Evolutionary conservation across 805 yeast species (phyloP).

Genomic region (Candida silvatica): DNA sequence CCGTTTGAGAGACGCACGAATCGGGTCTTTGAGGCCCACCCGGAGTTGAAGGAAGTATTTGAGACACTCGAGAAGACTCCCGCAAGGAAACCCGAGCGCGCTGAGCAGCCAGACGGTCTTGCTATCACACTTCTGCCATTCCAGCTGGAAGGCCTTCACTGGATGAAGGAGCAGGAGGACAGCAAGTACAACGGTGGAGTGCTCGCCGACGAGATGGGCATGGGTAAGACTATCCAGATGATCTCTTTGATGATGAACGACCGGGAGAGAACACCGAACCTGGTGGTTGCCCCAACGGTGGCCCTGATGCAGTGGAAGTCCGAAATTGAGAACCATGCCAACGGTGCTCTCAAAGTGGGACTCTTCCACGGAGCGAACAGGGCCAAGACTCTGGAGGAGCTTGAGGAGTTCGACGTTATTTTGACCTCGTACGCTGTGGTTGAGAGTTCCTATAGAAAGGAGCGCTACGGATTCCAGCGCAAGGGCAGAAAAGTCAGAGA

Average conservation of each 20-base stretch:
- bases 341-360: slow-evolving; percentile 55
- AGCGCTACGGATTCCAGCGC: slow-evolving; percentile 74
- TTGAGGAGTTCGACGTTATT: slow-evolving; percentile 65
- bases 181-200: slow-evolving; percentile 83
- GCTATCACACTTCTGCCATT: slow-evolving; percentile 71
- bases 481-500: slow-evolving; percentile 67
- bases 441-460: slow-evolving; percentile 80
- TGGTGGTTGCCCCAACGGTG: slow-evolving; percentile 97
- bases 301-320: slow-evolving; percentile 97
- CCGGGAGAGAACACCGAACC: slow-evolving; percentile 55
- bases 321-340: slow-evolving; percentile 83
- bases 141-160: slow-evolving; percentile 86
- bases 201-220: slow-evolving; percentile 98
- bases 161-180: slow-evolving; percentile 86
- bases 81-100: slow-evolving; percentile 40
- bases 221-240: slow-evolving; percentile 98
- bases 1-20: slow-evolving; percentile 63
- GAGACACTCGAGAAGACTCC: slow-evolving; percentile 45
- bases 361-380: slow-evolving; percentile 85
- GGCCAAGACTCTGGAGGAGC: slow-evolving; percentile 44
- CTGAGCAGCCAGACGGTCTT: slow-evolving; percentile 76
- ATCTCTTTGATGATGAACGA: slow-evolving; percentile 79
- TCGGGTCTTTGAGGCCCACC: slow-evolving; percentile 66
- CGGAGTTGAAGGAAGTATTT: slow-evolving; percentile 67
- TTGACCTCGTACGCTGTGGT: slow-evolving; percentile 89